These are phyloP conservation scores for Aspergillus versicolor DNA, from an alignment of 2,329 filamentous ascomycete genomes.

Conservation along the genomic window DNA sequence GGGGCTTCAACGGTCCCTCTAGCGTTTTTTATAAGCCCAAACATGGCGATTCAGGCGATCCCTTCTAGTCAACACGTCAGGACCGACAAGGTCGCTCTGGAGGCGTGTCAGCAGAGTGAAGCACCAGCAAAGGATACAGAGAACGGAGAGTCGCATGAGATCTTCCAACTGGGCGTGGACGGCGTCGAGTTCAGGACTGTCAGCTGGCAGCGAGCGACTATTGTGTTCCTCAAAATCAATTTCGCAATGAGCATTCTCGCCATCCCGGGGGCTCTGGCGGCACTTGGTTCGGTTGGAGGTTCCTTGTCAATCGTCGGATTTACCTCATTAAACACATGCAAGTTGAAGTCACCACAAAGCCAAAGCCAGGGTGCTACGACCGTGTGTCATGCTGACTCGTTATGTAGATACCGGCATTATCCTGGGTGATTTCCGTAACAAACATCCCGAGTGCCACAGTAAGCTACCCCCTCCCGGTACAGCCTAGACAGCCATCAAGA, in stretches of 20 bases:
- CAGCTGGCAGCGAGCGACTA: slow-evolving; percentile 50
- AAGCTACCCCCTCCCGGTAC: slow-evolving; percentile 13
- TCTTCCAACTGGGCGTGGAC: slow-evolving; percentile 49
- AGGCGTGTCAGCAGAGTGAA: too few species aligned
- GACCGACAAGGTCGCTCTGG: too few species aligned
- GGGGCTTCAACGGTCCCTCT: too few species aligned
- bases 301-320: slow-evolving; percentile 16
- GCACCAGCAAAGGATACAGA: too few species aligned
- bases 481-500: too few species aligned
- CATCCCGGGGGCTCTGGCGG: slow-evolving; percentile 17
- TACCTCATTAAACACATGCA: slow-evolving; percentile 44
- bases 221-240: slow-evolving; percentile 54
- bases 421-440: slow-evolving; percentile 52
- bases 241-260: slow-evolving; percentile 25
- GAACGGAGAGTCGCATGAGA: slow-evolving; percentile 30
- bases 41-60: too few species aligned
- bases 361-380: too few species aligned
- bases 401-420: slow-evolving; percentile 36
- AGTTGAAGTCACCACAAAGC: too few species aligned
- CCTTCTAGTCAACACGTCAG: too few species aligned
- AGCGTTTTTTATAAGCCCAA: too few species aligned
- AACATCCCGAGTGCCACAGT: slow-evolving; percentile 52
- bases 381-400: too few species aligned
- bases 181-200: slow-evolving; percentile 55
- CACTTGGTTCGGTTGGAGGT: slow-evolving; percentile 15